Percentiles rank a stretch among this genome's conserved stretches.
phyloP scores from a whole-genome alignment of 768 basidiomycete species.

The Suillus luteus region DNA sequence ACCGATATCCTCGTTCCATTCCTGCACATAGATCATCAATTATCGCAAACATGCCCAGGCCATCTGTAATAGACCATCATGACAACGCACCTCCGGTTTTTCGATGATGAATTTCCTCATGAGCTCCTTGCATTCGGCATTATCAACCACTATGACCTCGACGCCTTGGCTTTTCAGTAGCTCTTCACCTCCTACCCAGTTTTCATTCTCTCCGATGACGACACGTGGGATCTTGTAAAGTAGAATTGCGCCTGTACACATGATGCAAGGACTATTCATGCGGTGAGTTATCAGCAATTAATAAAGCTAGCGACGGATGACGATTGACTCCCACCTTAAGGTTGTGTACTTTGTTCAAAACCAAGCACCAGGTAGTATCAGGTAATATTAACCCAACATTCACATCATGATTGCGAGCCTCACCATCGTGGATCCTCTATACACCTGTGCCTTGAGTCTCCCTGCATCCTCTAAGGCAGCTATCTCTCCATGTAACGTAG shows the following conservation, averaged over 20 bases:
- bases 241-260: constrained; percentile 67
- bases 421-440: constrained; percentile 53
- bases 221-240: constrained; percentile 65
- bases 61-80: constrained; percentile 14
- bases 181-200: constrained; percentile 55
- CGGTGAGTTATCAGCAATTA: neutral
- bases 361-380: neutral
- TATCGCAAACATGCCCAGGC: constrained; percentile 2
- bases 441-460: constrained; percentile 44
- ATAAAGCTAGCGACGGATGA: neutral
- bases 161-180: constrained; percentile 54
- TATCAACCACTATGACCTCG: constrained; percentile 50
- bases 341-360: constrained; percentile 37
- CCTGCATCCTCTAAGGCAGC: constrained; percentile 57
- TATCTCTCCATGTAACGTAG: constrained; percentile 51
- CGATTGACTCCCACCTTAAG: constrained; percentile 31
- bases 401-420: constrained; percentile 21
- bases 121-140: constrained; percentile 52
- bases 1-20: constrained; percentile 68
- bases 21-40: constrained; percentile 32
- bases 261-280: constrained; percentile 55
- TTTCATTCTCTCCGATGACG: constrained; percentile 65
- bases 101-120: constrained; percentile 59
- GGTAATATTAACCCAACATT: neutral
- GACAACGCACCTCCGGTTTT: constrained; percentile 49